These are phyloP conservation scores for Erigeron canadensis DNA, from an alignment of 129 eudicot species.

Conservation along the genomic window DNA sequence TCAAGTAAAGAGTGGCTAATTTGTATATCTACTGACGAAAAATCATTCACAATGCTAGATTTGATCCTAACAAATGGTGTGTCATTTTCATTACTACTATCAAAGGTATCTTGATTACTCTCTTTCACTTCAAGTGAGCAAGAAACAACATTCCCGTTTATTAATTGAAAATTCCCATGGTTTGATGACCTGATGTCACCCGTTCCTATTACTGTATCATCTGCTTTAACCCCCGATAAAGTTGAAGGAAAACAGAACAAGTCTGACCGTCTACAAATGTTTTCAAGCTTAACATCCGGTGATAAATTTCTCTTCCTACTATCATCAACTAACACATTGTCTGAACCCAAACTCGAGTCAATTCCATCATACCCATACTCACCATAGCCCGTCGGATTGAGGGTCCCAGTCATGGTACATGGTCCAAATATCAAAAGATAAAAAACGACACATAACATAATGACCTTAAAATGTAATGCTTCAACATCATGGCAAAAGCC, in stretches of 20 bases:
- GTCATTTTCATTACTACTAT: conserved; percentile 34
- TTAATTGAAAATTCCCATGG: conserved; percentile 42
- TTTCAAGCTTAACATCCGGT: conserved; percentile 37
- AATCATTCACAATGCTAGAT: conserved; percentile 42
- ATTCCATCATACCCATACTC: conserved; percentile 41
- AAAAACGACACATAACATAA: conserved; percentile 40
- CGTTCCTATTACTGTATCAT: conserved; percentile 27
- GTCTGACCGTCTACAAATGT: conserved; percentile 46
- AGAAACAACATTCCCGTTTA: conserved; percentile 46
- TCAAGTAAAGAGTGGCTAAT: conserved; percentile 64
- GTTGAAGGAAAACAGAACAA: conserved; percentile 79
- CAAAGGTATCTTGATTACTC: conserved; percentile 14
- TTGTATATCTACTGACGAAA: conserved; percentile 50
- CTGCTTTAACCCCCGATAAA: conserved; percentile 39
- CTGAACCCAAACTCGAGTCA: conserved; percentile 30
- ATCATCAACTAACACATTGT: conserved; percentile 36
- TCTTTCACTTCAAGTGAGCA: conserved; percentile 59
- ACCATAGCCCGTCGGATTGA: conserved; percentile 38
- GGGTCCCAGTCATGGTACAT: conserved; percentile 42
- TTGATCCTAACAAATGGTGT: conserved; percentile 36
- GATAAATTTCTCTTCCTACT: conserved; percentile 20
- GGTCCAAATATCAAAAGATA: conserved; percentile 46
- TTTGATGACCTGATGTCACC: conserved; percentile 46
- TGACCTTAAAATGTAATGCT: conserved; percentile 42
- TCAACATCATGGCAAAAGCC: conserved; percentile 36